Conservation (phyloP, 208 protist genomes). For the Wallacemonas sp. region DNA sequence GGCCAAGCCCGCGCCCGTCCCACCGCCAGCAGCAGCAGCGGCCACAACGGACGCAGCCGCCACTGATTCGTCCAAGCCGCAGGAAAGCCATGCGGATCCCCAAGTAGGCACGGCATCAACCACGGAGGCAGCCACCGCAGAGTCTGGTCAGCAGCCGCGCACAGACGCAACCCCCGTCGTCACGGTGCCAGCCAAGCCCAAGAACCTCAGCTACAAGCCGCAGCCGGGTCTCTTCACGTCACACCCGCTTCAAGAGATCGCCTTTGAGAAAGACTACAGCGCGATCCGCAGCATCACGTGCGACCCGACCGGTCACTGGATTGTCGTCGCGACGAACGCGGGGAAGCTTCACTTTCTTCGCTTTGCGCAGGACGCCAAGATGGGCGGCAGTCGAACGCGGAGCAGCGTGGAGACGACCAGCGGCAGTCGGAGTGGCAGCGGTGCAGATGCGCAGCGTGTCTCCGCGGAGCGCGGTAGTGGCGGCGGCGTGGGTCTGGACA, state of each 20-base stretch:
- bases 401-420: not conserved
- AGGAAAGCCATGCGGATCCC: no score
- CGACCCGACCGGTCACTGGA: slow-evolving; percentile 71
- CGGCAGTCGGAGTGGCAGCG: not conserved
- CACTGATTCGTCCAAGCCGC: slow-evolving; percentile 5
- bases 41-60: slow-evolving; percentile 3
- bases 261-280: slow-evolving; percentile 78
- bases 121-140: no score
- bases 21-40: no score
- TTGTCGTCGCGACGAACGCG: slow-evolving; percentile 74
- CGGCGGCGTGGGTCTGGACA: not conserved
- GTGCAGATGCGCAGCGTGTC: not conserved
- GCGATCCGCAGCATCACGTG: slow-evolving; percentile 82
- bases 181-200: no score
- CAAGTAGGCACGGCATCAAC: no score
- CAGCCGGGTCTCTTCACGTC: slow-evolving; percentile 27
- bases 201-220: slow-evolving; percentile 7
- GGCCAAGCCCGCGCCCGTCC: not conserved
- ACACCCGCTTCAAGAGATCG: slow-evolving; percentile 71
- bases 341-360: slow-evolving; percentile 84
- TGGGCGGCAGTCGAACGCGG: slow-evolving; percentile 23
- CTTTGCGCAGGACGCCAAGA: slow-evolving; percentile 37
- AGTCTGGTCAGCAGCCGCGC: no score
- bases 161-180: no score
- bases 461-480: not conserved